A percentile compares a stretch with the other conserved stretches of the same genome.
These are phyloP conservation scores for Dichotomocladium elegans DNA, from an alignment of 371 early-diverging fungal genomes.

Conservation along the genomic window DNA sequence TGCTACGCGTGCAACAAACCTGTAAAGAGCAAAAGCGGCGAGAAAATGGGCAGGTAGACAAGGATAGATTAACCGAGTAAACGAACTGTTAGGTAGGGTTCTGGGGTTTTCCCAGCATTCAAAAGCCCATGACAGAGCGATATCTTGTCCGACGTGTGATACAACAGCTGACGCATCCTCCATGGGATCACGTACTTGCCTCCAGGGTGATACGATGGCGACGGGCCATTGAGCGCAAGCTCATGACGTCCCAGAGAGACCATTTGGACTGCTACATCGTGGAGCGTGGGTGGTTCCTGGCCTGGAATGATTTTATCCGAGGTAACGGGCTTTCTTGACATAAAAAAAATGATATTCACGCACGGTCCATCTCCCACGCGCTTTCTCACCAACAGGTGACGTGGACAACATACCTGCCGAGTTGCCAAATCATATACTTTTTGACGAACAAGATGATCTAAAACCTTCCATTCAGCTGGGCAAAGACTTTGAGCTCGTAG, in stretches of 20 bases:
- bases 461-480: slow-evolving; percentile 1
- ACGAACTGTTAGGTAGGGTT: slow-evolving; percentile 1
- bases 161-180: background rate
- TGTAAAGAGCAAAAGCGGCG: background rate
- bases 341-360: too few relatives aligned
- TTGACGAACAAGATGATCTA: background rate
- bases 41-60: background rate
- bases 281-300: background rate
- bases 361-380: too few relatives aligned
- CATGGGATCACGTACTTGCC: background rate
- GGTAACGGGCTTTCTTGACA: background rate
- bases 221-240: background rate
- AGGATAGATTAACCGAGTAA: background rate
- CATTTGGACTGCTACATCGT: background rate
- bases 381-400: too few relatives aligned
- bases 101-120: slow-evolving; percentile 8
- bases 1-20: slow-evolving; percentile 12
- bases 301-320: slow-evolving; percentile 5
- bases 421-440: slow-evolving; percentile 1
- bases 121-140: slow-evolving; percentile 2
- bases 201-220: background rate
- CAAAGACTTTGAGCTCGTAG: slow-evolving; percentile 7
- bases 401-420: background rate
- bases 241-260: background rate
- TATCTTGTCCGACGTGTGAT: background rate